Evolutionary conservation across 1,284 basidiomycete species (phyloP).

Genomic region (Malassezia slooffiae): DNA sequence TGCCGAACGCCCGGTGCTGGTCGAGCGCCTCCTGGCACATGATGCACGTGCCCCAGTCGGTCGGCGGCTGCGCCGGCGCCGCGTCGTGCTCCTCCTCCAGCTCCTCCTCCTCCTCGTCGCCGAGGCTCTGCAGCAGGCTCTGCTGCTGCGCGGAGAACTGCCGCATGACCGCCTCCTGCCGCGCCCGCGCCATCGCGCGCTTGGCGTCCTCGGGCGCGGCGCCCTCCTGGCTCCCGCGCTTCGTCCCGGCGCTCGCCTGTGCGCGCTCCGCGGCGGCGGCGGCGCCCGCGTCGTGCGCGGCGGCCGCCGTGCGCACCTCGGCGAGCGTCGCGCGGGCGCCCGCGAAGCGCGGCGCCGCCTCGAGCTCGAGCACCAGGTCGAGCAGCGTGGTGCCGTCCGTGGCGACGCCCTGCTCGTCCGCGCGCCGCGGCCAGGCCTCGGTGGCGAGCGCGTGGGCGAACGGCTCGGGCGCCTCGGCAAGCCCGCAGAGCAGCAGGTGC

Average conservation of each 20-base stretch:
- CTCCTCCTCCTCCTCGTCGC: constrained; percentile 32
- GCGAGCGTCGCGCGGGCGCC: constrained; percentile 27
- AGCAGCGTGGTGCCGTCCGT: constrained; percentile 14
- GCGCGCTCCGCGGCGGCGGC: not conserved
- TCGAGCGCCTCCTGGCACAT: constrained; percentile 92
- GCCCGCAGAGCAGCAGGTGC: constrained; percentile 50
- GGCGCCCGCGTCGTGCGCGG: constrained; percentile 8
- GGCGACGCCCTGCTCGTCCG: constrained; percentile 5
- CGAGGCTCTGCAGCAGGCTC: constrained; percentile 34
- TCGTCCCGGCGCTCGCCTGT: too few relatives aligned
- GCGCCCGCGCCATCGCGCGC: constrained; percentile 34
- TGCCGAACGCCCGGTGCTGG: constrained; percentile 65
- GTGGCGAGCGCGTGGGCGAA: constrained; percentile 19
- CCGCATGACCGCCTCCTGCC: constrained; percentile 43
- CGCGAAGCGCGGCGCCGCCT: constrained; percentile 24
- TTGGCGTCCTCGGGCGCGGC: constrained; percentile 21
- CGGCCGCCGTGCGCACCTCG: constrained; percentile 10
- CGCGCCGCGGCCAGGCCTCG: constrained; percentile 1
- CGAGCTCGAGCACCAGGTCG: constrained; percentile 23
- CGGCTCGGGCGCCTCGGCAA: constrained; percentile 22
- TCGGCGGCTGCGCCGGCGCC: constrained; percentile 12
- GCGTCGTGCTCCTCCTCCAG: constrained; percentile 26
- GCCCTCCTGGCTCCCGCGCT: too few relatives aligned
- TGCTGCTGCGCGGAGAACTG: constrained; percentile 44
- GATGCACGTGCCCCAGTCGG: constrained; percentile 67